Conservation (phyloP, 306 rosid species). For the Lathyrus tuberosus region DNA sequence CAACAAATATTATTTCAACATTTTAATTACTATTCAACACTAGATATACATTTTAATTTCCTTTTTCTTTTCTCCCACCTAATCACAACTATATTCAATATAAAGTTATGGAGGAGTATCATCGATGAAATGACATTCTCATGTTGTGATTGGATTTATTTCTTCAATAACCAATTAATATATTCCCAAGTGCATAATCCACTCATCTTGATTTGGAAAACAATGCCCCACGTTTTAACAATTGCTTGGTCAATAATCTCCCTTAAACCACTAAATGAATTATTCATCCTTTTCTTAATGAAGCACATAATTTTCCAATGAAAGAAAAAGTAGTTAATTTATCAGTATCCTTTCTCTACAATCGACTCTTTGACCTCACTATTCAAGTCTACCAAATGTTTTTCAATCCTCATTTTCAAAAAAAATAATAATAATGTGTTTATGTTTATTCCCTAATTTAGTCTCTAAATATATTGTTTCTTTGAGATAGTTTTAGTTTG, state of each 20-base stretch:
- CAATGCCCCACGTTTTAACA: slow-evolving; percentile 29
- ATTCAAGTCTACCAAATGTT: background rate
- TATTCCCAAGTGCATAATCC: slow-evolving; percentile 34
- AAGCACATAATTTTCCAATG: slow-evolving; percentile 17
- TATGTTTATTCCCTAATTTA: slow-evolving; percentile 1
- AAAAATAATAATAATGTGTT: too few relatives aligned
- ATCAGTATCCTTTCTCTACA: background rate
- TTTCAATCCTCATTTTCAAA: slow-evolving; percentile 5
- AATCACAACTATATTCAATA: too few relatives aligned
- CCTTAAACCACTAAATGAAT: slow-evolving; percentile 39
- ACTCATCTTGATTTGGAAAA: slow-evolving; percentile 39
- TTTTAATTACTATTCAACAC: too few relatives aligned
- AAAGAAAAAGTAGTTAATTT: slow-evolving; percentile 21
- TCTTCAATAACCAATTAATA: slow-evolving; percentile 35
- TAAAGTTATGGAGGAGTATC: too few relatives aligned
- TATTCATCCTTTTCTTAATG: background rate
- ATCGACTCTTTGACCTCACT: slow-evolving; percentile 3
- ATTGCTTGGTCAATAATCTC: slow-evolving; percentile 18
- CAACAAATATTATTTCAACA: slow-evolving; percentile 14
- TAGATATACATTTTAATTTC: too few relatives aligned
- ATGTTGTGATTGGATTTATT: slow-evolving; percentile 30
- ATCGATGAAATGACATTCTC: slow-evolving; percentile 6
- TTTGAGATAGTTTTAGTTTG: background rate
- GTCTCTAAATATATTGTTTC: background rate
- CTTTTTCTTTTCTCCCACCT: too few relatives aligned